These are phyloP conservation scores for Candida maris DNA, from an alignment of 805 yeast genomes.

Conservation along the genomic window DNA sequence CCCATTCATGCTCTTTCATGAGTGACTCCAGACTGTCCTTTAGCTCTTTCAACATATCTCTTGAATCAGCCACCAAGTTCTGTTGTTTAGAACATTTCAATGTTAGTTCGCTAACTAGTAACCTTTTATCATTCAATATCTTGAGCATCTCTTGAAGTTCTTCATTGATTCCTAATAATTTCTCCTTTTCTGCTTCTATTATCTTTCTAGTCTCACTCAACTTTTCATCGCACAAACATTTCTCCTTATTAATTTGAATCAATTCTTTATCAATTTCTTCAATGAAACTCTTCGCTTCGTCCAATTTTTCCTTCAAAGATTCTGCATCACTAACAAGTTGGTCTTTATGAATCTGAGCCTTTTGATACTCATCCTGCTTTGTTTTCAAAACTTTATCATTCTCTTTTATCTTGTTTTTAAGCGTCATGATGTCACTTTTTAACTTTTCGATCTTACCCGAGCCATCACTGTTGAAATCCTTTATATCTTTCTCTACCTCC, in stretches of 20 bases:
- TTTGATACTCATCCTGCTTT: slow-evolving; percentile 54
- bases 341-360: slow-evolving; percentile 65
- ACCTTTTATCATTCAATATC: slow-evolving; percentile 41
- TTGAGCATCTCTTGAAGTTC: slow-evolving; percentile 62
- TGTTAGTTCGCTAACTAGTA: slow-evolving; percentile 43
- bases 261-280: slow-evolving; percentile 33
- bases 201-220: slow-evolving; percentile 30
- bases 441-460: slow-evolving; percentile 73
- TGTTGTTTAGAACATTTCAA: slow-evolving; percentile 53
- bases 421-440: slow-evolving; percentile 44
- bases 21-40: slow-evolving; percentile 41
- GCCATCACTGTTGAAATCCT: slow-evolving; percentile 76
- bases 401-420: slow-evolving; percentile 34
- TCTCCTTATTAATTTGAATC: slow-evolving; percentile 22
- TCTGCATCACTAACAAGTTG: slow-evolving; percentile 58
- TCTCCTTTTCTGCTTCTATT: slow-evolving; percentile 54
- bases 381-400: slow-evolving; percentile 41
- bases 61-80: slow-evolving; percentile 41
- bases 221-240: slow-evolving; percentile 25
- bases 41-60: slow-evolving; percentile 26
- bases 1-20: slow-evolving; percentile 65
- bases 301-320: slow-evolving; percentile 39
- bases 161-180: slow-evolving; percentile 65
- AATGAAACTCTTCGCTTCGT: slow-evolving; percentile 33
- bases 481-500: slow-evolving; percentile 67